Conservation (phyloP, 139 green algal species). For the Chloropicon primus region DNA sequence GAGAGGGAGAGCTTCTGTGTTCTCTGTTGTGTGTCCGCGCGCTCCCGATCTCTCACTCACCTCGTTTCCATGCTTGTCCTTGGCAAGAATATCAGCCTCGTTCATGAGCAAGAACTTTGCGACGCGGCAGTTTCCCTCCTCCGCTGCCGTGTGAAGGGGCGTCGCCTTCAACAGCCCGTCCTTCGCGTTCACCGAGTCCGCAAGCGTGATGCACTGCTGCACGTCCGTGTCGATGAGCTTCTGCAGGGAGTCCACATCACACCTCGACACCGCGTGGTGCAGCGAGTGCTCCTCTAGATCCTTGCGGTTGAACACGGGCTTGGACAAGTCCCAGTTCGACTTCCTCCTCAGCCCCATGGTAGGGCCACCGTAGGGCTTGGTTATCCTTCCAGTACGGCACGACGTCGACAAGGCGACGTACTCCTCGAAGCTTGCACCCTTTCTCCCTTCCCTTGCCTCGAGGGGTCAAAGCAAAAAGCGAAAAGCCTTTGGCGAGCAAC, state of each 20-base stretch:
- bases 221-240: neutral
- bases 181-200: neutral
- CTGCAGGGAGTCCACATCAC: neutral
- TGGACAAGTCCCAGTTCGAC: neutral
- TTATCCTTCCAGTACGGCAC: too few relatives aligned
- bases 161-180: neutral
- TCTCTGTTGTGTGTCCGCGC: too few relatives aligned
- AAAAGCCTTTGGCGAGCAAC: too few relatives aligned
- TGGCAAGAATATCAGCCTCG: neutral
- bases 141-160: neutral
- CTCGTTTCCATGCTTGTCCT: neutral
- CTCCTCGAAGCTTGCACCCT: too few relatives aligned
- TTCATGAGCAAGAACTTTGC: neutral
- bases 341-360: neutral
- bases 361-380: neutral
- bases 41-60: too few relatives aligned
- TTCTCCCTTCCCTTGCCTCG: too few relatives aligned
- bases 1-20: too few relatives aligned
- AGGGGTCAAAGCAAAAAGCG: too few relatives aligned
- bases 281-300: neutral
- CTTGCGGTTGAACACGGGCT: neutral
- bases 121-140: neutral
- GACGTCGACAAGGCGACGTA: too few relatives aligned
- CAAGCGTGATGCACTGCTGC: neutral
- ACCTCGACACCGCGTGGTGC: neutral